phyloP scores from a whole-genome alignment of 192 early-diverging fungal species.

The Entrophospora sp. region DNA sequence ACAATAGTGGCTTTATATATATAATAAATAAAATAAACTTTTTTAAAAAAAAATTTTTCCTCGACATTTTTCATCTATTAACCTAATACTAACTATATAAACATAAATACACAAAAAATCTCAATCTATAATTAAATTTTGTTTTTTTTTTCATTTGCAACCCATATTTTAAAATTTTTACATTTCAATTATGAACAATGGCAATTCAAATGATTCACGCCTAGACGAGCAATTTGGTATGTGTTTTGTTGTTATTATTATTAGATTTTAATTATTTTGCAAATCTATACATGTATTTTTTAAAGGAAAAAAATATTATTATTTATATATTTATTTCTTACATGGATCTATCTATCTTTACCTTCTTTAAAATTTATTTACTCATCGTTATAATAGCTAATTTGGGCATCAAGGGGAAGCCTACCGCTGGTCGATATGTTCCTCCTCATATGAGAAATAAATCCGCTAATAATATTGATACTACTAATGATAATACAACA shows the following conservation, averaged over 20 bases:
- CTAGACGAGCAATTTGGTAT: constrained; percentile 59
- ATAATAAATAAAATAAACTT: too few species aligned
- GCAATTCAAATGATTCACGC: constrained; percentile 37
- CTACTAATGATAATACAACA: too few species aligned
- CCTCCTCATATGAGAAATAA: constrained; percentile 59
- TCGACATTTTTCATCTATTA: too few species aligned
- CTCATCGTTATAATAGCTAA: constrained; percentile 34
- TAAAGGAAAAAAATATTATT: neutral
- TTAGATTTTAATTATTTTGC: neutral
- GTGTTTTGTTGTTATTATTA: constrained; percentile 4
- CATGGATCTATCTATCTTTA: neutral
- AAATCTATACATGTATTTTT: neutral
- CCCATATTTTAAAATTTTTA: neutral
- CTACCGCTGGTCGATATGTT: constrained; percentile 44
- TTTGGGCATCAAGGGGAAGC: constrained; percentile 41
- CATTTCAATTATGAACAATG: constrained; percentile 35
- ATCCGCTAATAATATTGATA: constrained; percentile 4
- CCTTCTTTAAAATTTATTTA: neutral
- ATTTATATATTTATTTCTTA: neutral
- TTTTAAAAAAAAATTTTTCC: too few species aligned
- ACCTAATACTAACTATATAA: too few species aligned
- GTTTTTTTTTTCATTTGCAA: too few species aligned
- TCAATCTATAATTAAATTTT: too few species aligned
- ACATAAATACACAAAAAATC: too few species aligned
- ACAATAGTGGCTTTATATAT: too few species aligned